Base-by-base conservation (phyloP, 176 grass and related monocot genomes). In the Lolium multiflorum region DNA sequence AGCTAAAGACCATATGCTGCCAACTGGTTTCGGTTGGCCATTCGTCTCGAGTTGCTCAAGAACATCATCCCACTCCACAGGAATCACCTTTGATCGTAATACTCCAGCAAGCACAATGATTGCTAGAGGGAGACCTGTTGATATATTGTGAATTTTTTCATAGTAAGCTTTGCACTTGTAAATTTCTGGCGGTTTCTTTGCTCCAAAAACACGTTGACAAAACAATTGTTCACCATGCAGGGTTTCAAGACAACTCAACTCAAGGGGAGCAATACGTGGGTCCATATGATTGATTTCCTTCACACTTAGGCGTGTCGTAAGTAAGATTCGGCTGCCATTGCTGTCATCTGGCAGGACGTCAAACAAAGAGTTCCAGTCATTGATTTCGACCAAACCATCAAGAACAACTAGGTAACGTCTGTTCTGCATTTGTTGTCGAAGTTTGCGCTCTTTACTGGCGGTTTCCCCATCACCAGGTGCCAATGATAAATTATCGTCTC, bases 211-310 rank as follows among this genome's bases (percentile, higher is more conserved):
- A 48, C 58, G 58, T 24, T 47, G 82, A 68, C 58, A 25, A 39
- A 89, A 89, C 38, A 89, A 81, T 3, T 81, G 43, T 56, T 85
- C 47, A 81, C 88, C 82, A 0, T 89, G 48, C 74, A 38, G 56
- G 18, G 24, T 65, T 16, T 85, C 67, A 81, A 89, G 82, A 38
- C 78, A 85, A 26, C 57, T 3, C 20, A 89, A 69, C 17, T 67
- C 69, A 37, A 89, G 39, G 18, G 82, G 57, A 74, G 76, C 17
- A 81, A 85, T 85, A 20, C 44, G 35, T 15, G 46, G 82, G 31
- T 81, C 88, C 51, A 85, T 66, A 65, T 85, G 58, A 56, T 75
- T 89, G 82, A 89, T 80, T 85, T 89, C 82, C 77, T 89, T 89
- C 59, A 50, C 48, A 68, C 67, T 85, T n/a, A 89, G 77, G 37